Conservation (phyloP, 352 stramenopile species). For the Pelagophyceae sp. region DNA sequence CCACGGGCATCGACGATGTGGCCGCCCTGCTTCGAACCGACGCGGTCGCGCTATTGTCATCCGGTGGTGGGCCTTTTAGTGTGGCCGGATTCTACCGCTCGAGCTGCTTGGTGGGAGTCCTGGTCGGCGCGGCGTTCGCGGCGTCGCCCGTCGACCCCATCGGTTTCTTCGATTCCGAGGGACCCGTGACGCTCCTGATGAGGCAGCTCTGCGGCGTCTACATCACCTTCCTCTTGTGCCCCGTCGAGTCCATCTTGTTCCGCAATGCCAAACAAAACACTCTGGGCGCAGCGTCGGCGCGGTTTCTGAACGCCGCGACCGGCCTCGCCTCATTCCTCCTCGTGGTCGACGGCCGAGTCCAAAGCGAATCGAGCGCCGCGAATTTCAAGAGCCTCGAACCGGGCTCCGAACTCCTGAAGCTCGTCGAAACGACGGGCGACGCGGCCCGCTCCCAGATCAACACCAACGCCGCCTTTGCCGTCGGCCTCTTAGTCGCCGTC, state of each 20-base stretch:
- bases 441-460: background rate
- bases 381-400: background rate
- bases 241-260: background rate
- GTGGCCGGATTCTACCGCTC: background rate
- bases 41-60: background rate
- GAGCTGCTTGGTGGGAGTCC: background rate
- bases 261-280: background rate
- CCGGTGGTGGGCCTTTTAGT: no score
- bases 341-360: background rate
- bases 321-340: background rate
- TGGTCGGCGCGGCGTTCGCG: background rate
- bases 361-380: background rate
- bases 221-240: background rate
- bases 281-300: background rate
- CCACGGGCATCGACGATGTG: background rate
- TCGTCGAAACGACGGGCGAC: background rate
- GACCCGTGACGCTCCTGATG: background rate
- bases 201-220: background rate
- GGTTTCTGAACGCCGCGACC: background rate
- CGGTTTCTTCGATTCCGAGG: background rate
- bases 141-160: background rate
- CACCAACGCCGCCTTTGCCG: background rate
- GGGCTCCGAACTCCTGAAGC: background rate
- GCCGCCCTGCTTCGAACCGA: background rate
- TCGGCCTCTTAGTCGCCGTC: background rate